A percentile compares a stretch with the other conserved stretches of the same genome.
phyloP scores from a whole-genome alignment of 2,329 filamentous ascomycete species.

The Penicillium oxalicum region DNA sequence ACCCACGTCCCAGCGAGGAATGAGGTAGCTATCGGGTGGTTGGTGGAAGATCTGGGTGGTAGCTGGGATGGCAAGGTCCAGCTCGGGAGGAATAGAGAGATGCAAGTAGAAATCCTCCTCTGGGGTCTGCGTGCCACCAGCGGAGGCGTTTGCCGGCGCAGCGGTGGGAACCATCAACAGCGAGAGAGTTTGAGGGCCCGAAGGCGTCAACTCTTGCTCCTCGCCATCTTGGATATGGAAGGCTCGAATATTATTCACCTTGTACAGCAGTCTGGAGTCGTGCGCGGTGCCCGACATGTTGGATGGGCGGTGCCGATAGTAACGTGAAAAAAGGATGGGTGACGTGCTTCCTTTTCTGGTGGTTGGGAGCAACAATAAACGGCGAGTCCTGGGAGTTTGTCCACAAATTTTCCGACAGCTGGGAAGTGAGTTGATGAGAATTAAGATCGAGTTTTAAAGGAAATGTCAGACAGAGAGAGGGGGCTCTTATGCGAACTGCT shows the following conservation, averaged over 20 bases:
- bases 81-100: conserved; percentile 85
- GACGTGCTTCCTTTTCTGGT: too few species aligned
- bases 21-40: conserved; percentile 84
- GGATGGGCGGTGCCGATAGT: background rate
- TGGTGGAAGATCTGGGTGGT: conserved; percentile 98
- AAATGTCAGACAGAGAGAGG: conserved; percentile 3
- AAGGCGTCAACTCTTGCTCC: conserved; percentile 74
- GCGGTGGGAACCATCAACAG: conserved; percentile 93
- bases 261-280: conserved; percentile 39
- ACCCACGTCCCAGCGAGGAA: conserved; percentile 90
- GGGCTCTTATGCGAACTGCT: conserved; percentile 11
- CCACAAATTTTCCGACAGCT: too few species aligned
- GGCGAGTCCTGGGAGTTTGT: too few species aligned
- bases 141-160: conserved; percentile 51
- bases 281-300: conserved; percentile 25
- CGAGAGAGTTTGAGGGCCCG: conserved; percentile 84
- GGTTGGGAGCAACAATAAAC: too few species aligned
- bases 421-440: too few species aligned
- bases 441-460: too few species aligned
- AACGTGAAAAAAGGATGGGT: too few species aligned
- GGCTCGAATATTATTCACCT: conserved; percentile 75
- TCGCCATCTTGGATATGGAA: conserved; percentile 86
- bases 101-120: conserved; percentile 97
- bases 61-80: conserved; percentile 86
- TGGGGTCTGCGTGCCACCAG: conserved; percentile 50